Percentiles rank a stretch among this genome's conserved stretches.
Evolutionary conservation across 805 yeast species (phyloP).

Genomic region (Citeromyces matritensis): DNA sequence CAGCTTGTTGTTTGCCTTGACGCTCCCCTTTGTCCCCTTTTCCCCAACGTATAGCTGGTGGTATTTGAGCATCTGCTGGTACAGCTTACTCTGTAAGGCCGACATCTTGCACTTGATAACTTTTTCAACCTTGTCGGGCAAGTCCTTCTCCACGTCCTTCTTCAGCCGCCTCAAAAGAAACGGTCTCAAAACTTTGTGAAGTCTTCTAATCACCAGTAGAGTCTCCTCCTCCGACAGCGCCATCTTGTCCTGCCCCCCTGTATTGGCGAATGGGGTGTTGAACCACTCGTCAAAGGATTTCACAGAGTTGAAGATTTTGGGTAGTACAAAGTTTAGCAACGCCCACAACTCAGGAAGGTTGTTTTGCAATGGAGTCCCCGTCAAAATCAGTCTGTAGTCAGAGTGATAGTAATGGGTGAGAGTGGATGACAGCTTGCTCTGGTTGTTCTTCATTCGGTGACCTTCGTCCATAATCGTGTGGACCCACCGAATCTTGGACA

Average conservation of each 20-base stretch:
- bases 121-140: conserved; percentile 74
- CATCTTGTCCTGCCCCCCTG: conserved; percentile 70
- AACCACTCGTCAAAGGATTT: conserved; percentile 85
- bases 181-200: conserved; percentile 78
- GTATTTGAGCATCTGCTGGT: conserved; percentile 68
- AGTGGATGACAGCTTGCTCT: conserved; percentile 59
- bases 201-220: conserved; percentile 65
- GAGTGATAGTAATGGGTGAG: conserved; percentile 61
- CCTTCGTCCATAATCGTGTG: conserved; percentile 90
- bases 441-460: conserved; percentile 74
- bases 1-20: conserved; percentile 49
- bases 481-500: conserved; percentile 59
- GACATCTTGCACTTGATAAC: conserved; percentile 70
- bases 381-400: conserved; percentile 62
- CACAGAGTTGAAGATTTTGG: conserved; percentile 74
- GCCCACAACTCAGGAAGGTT: conserved; percentile 84
- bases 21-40: conserved; percentile 49
- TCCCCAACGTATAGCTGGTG: conserved; percentile 46
- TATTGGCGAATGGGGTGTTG: conserved; percentile 76
- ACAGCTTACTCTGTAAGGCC: conserved; percentile 53
- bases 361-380: conserved; percentile 83
- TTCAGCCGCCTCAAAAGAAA: conserved; percentile 72
- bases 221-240: conserved; percentile 81
- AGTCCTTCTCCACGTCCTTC: conserved; percentile 76
- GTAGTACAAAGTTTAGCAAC: conserved; percentile 63